Evolutionary conservation across 805 yeast species (phyloP), one percentile per base, ranked within the genome.

Genomic region (Metschnikowia bowlesiae): DNA sequence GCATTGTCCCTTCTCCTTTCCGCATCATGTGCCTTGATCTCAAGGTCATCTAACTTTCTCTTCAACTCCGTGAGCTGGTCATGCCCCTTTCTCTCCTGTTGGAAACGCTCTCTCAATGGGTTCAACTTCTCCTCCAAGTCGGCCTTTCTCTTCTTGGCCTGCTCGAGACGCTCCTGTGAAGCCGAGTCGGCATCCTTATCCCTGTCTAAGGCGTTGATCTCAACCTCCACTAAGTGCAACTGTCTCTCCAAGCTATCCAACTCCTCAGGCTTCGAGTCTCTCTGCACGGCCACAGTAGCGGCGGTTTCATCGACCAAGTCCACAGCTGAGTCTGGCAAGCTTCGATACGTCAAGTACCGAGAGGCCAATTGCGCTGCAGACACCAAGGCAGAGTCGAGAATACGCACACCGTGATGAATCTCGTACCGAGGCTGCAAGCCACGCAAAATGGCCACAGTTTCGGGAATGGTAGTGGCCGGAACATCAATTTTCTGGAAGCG

Each of bases 191-290:
- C 87, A 52, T 85, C 96, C 63, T 84, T 85, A 66, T 92, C 99
- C 72, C 99, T 87, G 72, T 94, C 97, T 60, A 94, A 78, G 1
- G 99, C 99, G 65, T 89, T 89, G 65, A 94, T 92, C 71, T 94
- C 99, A 51, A 94, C 98, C 62, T 92, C 96, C 34, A 94, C 72
- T 59, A 94, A 80, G 66, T 90, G 95, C 44, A 91, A 78, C 71
- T 89, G 89, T 69, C 99, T 87, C 71, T 94, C 99, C 59, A 90
- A 80, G 41, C 84, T 85, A 72, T 94, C 99, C 62, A 94, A 78
- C 67, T 90, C 97, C 70, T 94, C 99, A 1, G 99, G 99, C 67
- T 89, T 89, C 3, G 98, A 92, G 67, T 94, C 99, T 71, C 99
- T 83, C 4, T 97, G 96, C 47, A 94, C 99, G 0, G 98, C 98